phyloP scores from a whole-genome alignment of 2,329 filamentous ascomycete species.

The Truncatella angustata region DNA sequence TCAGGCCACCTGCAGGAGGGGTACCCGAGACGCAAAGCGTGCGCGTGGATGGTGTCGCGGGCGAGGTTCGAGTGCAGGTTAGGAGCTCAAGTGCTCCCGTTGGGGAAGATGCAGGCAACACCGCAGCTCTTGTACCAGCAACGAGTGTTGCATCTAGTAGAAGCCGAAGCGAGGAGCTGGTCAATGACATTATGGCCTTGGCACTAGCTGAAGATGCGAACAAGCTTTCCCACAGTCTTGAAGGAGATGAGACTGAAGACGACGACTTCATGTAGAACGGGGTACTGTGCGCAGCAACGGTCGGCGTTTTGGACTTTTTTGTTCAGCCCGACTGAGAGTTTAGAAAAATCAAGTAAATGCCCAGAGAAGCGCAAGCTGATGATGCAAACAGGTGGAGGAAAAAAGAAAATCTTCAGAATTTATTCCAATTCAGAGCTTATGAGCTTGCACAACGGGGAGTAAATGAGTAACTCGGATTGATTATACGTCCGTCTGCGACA shows the following conservation, averaged over 20 bases:
- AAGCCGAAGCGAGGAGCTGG: conserved; percentile 29
- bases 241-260: conserved; percentile 12
- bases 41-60: conserved; percentile 53
- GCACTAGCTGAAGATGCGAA: conserved; percentile 22
- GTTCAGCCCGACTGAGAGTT: background rate
- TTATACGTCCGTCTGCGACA: too few relatives aligned
- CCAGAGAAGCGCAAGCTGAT: background rate
- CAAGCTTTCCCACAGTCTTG: conserved; percentile 14
- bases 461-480: too few relatives aligned
- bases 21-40: conserved; percentile 41
- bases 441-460: too few relatives aligned
- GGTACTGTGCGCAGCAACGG: too few relatives aligned
- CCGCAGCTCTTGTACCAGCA: background rate
- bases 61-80: conserved; percentile 55
- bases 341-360: background rate
- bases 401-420: background rate
- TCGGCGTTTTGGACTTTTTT: background rate
- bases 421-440: too few relatives aligned
- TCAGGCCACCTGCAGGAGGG: conserved; percentile 18
- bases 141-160: background rate
- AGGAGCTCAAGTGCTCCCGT: conserved; percentile 32
- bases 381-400: background rate
- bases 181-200: conserved; percentile 30
- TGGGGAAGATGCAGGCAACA: conserved; percentile 14
- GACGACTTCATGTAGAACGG: conserved; percentile 13